Evolutionary conservation across 2,329 filamentous ascomycete species (phyloP).

Genomic region (Arthrobotrys pseudoclavata): DNA sequence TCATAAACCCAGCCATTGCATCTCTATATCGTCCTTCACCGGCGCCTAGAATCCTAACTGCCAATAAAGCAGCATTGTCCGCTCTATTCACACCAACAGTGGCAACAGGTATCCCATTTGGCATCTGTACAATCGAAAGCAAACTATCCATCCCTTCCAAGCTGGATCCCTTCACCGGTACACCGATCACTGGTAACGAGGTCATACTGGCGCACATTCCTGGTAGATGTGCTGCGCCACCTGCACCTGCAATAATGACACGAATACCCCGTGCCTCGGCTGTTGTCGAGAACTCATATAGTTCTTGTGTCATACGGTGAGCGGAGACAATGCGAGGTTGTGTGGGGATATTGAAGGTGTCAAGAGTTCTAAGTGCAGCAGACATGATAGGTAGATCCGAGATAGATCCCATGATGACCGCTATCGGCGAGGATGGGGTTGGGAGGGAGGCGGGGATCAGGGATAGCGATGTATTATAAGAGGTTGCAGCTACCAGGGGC

Average conservation of each 20-base stretch:
- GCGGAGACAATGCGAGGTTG: constrained; percentile 83
- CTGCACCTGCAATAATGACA: constrained; percentile 81
- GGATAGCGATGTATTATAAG: constrained; percentile 48
- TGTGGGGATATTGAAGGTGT: constrained; percentile 79
- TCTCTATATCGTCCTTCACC: constrained; percentile 67
- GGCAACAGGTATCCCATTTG: constrained; percentile 78
- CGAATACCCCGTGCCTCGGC: constrained; percentile 77
- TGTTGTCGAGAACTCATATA: constrained; percentile 76
- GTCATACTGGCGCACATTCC: constrained; percentile 82
- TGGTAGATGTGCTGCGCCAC: constrained; percentile 79
- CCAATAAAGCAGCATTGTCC: constrained; percentile 81
- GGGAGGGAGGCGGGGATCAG: constrained; percentile 62
- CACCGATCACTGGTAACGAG: constrained; percentile 80
- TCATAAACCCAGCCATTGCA: constrained; percentile 38
- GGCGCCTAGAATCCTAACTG: constrained; percentile 74
- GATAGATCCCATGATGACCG: constrained; percentile 87
- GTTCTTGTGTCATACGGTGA: constrained; percentile 79
- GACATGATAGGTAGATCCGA: constrained; percentile 79
- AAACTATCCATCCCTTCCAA: constrained; percentile 80
- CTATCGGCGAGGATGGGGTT: constrained; percentile 73
- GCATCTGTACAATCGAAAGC: constrained; percentile 83
- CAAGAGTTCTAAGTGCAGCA: constrained; percentile 76
- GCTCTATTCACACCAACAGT: constrained; percentile 86
- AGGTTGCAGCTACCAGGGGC: constrained; percentile 70
- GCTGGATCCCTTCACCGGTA: constrained; percentile 80